phyloP scores from a whole-genome alignment of 2,329 filamentous ascomycete genomes.

The Pleoardoris graminearum region DNA sequence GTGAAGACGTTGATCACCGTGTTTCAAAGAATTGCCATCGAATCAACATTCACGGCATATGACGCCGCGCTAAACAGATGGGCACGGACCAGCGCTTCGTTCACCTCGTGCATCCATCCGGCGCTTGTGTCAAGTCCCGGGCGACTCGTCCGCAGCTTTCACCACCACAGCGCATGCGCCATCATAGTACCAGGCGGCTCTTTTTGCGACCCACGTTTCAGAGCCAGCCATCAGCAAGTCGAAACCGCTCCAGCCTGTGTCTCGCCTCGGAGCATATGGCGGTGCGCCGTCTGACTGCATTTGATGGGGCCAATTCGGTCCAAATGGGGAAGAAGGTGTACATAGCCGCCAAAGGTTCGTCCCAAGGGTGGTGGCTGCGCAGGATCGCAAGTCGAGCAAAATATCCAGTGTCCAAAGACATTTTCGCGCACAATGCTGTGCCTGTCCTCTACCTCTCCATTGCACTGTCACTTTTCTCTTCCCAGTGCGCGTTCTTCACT shows the following conservation, averaged over 20 bases:
- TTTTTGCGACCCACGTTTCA: conserved; percentile 3
- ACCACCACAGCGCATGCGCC: not conserved
- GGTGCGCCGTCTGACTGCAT: conserved; percentile 4
- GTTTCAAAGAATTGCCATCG: conserved; percentile 2
- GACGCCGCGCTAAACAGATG: not conserved
- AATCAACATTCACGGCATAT: not conserved
- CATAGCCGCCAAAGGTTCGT: conserved; percentile 6
- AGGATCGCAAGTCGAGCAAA: not conserved
- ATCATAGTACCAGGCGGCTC: conserved; percentile 1
- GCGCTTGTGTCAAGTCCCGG: not conserved
- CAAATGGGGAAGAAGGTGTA: conserved; percentile 5
- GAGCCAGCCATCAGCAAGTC: not conserved
- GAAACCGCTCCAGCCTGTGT: not conserved
- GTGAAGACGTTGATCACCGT: conserved; percentile 10
- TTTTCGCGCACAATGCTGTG: not conserved
- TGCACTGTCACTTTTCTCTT: not conserved
- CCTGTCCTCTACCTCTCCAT: conserved; percentile 7
- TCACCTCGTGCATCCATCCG: not conserved
- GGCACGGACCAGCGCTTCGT: not conserved
- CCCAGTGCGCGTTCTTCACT: conserved; percentile 5
- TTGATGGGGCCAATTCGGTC: conserved; percentile 3
- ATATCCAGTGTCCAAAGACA: not conserved
- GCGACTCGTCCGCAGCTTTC: not conserved
- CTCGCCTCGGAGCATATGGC: not conserved
- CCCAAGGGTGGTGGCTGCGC: conserved; percentile 10